Evolutionary conservation across 2,329 filamentous ascomycete genomes (phyloP), one percentile per base, ranked within the genome.

Genomic region (Aphanoascus verrucosus): DNA sequence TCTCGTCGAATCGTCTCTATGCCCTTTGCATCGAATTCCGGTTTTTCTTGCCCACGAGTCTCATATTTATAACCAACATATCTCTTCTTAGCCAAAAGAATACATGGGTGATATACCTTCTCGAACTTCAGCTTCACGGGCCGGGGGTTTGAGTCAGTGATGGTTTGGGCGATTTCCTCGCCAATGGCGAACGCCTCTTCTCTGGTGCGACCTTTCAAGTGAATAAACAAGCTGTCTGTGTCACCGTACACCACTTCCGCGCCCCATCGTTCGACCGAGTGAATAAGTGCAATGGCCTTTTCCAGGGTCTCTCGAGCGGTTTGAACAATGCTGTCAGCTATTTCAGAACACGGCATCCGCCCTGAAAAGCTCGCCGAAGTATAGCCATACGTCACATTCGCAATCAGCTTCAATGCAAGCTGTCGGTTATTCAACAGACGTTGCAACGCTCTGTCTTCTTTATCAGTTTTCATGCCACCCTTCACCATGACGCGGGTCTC

Each of bases 31-130:
- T 98, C 94, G 60, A 97, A 97, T 1, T 94, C 86, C 0, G 93
- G 91, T 59, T 83, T 81, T 7, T 67, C 73, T 65, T 98, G 93
- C 14, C 78, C 75, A 37, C 79, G 80, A 59, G 77, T 80, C 65
- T 98, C 93, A 71, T 94, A 98, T 67, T 95, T 96, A 76, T 95
- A 96, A 5, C 94, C 94, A 3, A 97, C 94, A 62, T 98, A 98
- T 53, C 93, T 85, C 66, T 98, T 98, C 73, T 98, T 98, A 15
- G 94, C 89, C 0, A 98, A 78, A 3, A 98, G 77, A 0, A 97
- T 83, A 65, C 91, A 97, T 0, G 94, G 93, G 58, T 94, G 86
- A 68, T 98, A 98, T 1, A 98, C 91, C 62, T 98, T 98, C 67
- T 98, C 93, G 61, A 98, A 96, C 66, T 97, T 97, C 58, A 98